Conservation (phyloP, 257 asterid genomes). For the Forsythia suspensa region DNA sequence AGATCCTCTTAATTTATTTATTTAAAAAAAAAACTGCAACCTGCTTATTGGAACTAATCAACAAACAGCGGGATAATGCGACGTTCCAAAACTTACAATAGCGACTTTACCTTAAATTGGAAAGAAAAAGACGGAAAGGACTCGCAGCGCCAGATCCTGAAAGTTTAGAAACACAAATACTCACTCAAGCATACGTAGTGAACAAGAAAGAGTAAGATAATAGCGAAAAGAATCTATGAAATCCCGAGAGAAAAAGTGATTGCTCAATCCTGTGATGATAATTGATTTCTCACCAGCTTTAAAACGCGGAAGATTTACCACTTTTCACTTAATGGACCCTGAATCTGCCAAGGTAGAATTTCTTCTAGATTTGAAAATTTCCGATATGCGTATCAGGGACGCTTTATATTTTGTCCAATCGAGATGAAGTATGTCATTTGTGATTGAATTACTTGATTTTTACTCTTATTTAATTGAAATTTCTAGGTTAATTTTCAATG, state of each 20-base stretch:
- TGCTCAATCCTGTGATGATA: constrained; percentile 49
- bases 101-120: not conserved
- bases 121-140: too few species aligned
- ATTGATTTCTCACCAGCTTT: constrained; percentile 53
- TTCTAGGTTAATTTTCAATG: not conserved
- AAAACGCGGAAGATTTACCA: constrained; percentile 62
- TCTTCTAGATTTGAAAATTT: not conserved
- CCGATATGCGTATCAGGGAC: not conserved
- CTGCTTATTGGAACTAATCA: too few species aligned
- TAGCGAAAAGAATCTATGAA: not conserved
- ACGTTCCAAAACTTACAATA: not conserved
- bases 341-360: constrained; percentile 64
- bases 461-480: not conserved
- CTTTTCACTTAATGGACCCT: constrained; percentile 65
- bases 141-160: not conserved
- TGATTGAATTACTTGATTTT: not conserved
- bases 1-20: too few species aligned
- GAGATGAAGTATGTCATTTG: not conserved
- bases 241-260: not conserved
- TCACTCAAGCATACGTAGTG: not conserved
- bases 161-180: not conserved
- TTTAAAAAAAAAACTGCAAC: too few species aligned
- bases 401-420: not conserved
- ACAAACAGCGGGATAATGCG: too few species aligned
- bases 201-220: not conserved